Conservation (phyloP, 306 rosid species). For the Comarum palustre region DNA sequence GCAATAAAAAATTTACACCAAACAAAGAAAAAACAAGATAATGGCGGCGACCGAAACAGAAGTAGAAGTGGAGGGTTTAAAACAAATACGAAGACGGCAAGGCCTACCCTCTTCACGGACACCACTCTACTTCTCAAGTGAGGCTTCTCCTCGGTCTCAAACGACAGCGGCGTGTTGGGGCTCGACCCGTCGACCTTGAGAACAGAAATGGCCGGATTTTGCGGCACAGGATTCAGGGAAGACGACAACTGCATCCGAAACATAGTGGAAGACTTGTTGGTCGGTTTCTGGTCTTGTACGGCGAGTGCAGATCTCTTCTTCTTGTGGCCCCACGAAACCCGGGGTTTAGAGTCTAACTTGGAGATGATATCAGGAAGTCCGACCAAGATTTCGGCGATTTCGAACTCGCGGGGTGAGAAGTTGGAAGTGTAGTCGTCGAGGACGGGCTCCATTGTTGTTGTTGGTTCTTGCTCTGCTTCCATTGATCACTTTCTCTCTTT, state of each 20-base stretch:
- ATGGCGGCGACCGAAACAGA: background rate
- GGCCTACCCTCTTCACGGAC: constrained; percentile 42
- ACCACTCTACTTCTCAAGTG: constrained; percentile 16
- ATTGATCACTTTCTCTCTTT: background rate
- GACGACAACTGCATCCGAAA: background rate
- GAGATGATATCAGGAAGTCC: constrained; percentile 15
- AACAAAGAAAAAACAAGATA: background rate
- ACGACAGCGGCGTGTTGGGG: constrained; percentile 54
- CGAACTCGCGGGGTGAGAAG: constrained; percentile 25
- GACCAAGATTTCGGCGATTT: constrained; percentile 36
- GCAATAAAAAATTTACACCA: background rate
- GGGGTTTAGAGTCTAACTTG: background rate
- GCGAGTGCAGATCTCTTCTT: constrained; percentile 49
- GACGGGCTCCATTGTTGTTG: constrained; percentile 9
- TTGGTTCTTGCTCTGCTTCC: background rate
- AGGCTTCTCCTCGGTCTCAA: constrained; percentile 53
- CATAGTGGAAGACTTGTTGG: background rate
- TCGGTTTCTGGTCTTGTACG: background rate
- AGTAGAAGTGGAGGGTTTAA: background rate
- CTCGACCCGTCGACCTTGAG: constrained; percentile 35
- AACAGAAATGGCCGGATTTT: background rate
- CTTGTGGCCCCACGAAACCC: constrained; percentile 37
- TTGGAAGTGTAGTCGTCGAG: background rate
- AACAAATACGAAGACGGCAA: background rate
- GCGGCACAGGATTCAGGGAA: background rate